phyloP scores from a whole-genome alignment of 306 rosid species.

The Vicia sativa region DNA sequence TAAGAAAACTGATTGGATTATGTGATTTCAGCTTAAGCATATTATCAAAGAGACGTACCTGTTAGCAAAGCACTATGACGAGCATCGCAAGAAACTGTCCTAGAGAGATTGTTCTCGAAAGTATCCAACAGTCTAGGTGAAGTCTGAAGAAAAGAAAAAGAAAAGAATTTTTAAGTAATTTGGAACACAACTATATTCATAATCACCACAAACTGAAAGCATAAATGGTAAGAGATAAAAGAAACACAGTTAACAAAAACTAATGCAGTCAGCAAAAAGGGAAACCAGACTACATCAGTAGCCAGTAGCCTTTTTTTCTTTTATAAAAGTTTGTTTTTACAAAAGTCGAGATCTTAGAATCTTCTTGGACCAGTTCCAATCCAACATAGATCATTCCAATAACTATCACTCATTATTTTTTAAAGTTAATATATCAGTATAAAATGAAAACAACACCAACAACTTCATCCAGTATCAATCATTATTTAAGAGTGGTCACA shows the following conservation, averaged over 20 bases:
- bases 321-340: background rate
- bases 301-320: slow-evolving; percentile 8
- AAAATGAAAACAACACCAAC: slow-evolving; percentile 27
- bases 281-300: slow-evolving; percentile 19
- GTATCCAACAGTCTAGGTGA: too few relatives aligned
- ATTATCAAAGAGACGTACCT: slow-evolving; percentile 45
- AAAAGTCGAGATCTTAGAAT: slow-evolving; percentile 22
- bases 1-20: background rate
- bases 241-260: too few relatives aligned
- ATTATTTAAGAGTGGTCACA: slow-evolving; percentile 7
- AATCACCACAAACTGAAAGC: too few relatives aligned
- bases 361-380: background rate
- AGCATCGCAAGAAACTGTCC: too few relatives aligned
- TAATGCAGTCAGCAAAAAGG: too few relatives aligned
- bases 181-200: too few relatives aligned
- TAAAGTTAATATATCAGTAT: background rate
- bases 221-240: too few relatives aligned
- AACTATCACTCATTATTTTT: slow-evolving; percentile 19
- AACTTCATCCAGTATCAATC: slow-evolving; percentile 16
- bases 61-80: slow-evolving; percentile 80
- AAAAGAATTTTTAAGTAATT: too few relatives aligned
- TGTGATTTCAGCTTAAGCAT: background rate
- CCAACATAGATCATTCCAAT: slow-evolving; percentile 30
- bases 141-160: too few relatives aligned
- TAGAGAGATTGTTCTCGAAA: too few relatives aligned